Conservation (phyloP, 2,329 filamentous ascomycete species). For the Trichoderma harzianum region DNA sequence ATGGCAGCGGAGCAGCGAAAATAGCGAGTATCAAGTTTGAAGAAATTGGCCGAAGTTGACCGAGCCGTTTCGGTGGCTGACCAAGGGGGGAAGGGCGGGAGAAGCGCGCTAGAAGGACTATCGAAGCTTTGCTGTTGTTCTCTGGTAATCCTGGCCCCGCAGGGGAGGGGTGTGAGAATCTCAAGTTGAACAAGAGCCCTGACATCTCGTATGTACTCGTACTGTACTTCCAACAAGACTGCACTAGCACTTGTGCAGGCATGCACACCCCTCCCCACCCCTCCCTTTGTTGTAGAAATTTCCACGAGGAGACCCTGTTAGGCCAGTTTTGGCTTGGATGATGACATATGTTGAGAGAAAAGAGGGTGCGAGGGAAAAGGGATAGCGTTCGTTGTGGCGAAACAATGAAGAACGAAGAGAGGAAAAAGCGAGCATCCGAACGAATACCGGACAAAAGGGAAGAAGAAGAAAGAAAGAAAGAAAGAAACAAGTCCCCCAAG, state of each 20-base stretch:
- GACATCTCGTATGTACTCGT: background rate
- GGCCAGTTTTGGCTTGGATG: background rate
- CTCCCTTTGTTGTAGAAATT: slow-evolving; percentile 5
- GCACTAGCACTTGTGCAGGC: background rate
- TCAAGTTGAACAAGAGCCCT: background rate
- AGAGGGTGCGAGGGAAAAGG: background rate
- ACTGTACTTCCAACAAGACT: background rate
- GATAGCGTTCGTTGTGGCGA: background rate
- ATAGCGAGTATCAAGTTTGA: slow-evolving; percentile 13
- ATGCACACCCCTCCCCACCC: background rate
- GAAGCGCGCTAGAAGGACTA: slow-evolving; percentile 20
- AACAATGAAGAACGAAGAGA: background rate
- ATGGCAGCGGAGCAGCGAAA: slow-evolving; percentile 1
- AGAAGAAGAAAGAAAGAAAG: background rate
- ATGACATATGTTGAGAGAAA: slow-evolving; percentile 1
- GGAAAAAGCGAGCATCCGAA: background rate
- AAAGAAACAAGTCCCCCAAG: background rate
- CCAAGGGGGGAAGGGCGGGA: slow-evolving; percentile 8
- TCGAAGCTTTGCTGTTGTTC: slow-evolving; percentile 13
- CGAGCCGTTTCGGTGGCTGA: slow-evolving; percentile 13
- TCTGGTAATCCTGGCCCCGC: background rate
- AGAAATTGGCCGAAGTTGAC: slow-evolving; percentile 17
- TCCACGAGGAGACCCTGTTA: slow-evolving; percentile 18
- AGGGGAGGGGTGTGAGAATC: slow-evolving; percentile 6
- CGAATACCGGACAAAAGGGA: background rate